Base-by-base conservation (phyloP, 169 alveolate genomes). In the Cryptosporidium ubiquitum region DNA sequence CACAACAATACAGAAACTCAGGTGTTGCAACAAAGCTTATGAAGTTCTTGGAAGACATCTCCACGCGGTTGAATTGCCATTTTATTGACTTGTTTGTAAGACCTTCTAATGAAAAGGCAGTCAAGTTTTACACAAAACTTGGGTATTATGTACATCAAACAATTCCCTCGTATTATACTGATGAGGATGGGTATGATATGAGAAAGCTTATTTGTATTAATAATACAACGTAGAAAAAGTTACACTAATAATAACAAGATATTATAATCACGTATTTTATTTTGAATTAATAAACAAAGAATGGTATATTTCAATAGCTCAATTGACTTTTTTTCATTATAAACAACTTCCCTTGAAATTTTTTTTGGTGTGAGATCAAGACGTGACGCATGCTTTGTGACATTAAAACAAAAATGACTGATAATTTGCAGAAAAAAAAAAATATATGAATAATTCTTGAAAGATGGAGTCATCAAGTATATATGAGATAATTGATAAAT, bases 61-160 rank as follows among this genome's bases (percentile, higher is more conserved):
- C 97, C 49, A 93, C 93, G 57, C 92, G 93, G 60, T 92, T 91
- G 57, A 96, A 94, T 85, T 98, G 98, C 68, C 95, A 91, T 89
- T 97, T 95, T 91, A 97, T 97, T 39, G 99, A 97, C 79, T 92
- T 97, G 73, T 97, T 96, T 86, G 99, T 97, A 40, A 92, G 99
- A 52, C 95, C 96, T 18, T 92, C 97, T 64, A 97, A 97, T 93
- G 91, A 93, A 57, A 93, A 95, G 0, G 99, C 99, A 5, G 95
- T 96, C 58, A 92, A 86, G 16, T 95, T 96, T 96, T 97, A 97
- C 92, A 86, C 93, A 86, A 91, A 93, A 49, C 93, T 96, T 37
- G 99, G 99, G 51, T 97, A 96, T 92, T 91, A 84, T 3, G 93
- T 96, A 16, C 96, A 94, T 85, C 91, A 95, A 60, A 92, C 95